These are phyloP conservation scores for Parathielavia appendiculata DNA, from an alignment of 495 filamentous ascomycete species.

Conservation along the genomic window DNA sequence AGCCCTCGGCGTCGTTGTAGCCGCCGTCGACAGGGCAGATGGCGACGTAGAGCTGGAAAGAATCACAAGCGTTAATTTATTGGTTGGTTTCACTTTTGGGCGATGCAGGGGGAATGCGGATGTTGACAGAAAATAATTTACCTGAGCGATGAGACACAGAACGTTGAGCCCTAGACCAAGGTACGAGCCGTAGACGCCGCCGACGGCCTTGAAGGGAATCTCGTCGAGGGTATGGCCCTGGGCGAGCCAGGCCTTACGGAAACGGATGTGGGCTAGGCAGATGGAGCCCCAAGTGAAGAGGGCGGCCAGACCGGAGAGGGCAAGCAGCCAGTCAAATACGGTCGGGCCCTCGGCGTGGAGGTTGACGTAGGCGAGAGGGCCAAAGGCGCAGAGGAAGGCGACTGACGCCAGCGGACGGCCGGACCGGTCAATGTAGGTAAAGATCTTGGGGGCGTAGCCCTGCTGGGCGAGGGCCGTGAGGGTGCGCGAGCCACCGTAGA, in stretches of 20 bases:
- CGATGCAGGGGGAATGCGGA: background rate
- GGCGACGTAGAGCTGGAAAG: slow-evolving; percentile 47
- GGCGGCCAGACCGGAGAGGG: slow-evolving; percentile 61
- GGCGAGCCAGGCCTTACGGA: slow-evolving; percentile 58
- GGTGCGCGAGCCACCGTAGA: slow-evolving; percentile 64
- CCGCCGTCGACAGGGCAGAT: slow-evolving; percentile 41
- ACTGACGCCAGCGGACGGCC: slow-evolving; percentile 55
- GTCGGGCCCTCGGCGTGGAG: slow-evolving; percentile 39
- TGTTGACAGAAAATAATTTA: slow-evolving; percentile 18
- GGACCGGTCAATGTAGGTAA: slow-evolving; percentile 54
- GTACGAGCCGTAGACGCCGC: slow-evolving; percentile 63
- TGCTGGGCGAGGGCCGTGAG: slow-evolving; percentile 59
- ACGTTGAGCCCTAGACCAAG: slow-evolving; percentile 57
- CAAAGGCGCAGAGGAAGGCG: slow-evolving; percentile 43
- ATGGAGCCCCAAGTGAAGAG: slow-evolving; percentile 75
- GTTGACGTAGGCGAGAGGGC: slow-evolving; percentile 53
- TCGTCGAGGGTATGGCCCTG: slow-evolving; percentile 63
- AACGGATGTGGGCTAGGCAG: slow-evolving; percentile 62
- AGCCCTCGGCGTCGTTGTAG: slow-evolving; percentile 51
- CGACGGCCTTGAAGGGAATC: slow-evolving; percentile 61
- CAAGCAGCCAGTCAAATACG: slow-evolving; percentile 63
- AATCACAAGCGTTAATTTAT: background rate
- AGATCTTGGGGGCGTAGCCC: slow-evolving; percentile 52
- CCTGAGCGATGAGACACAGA: slow-evolving; percentile 59
- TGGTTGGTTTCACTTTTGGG: too few species aligned